Evolutionary conservation across 2,329 filamentous ascomycete genomes (phyloP).

Genomic region (Beauveria brongniartii): DNA sequence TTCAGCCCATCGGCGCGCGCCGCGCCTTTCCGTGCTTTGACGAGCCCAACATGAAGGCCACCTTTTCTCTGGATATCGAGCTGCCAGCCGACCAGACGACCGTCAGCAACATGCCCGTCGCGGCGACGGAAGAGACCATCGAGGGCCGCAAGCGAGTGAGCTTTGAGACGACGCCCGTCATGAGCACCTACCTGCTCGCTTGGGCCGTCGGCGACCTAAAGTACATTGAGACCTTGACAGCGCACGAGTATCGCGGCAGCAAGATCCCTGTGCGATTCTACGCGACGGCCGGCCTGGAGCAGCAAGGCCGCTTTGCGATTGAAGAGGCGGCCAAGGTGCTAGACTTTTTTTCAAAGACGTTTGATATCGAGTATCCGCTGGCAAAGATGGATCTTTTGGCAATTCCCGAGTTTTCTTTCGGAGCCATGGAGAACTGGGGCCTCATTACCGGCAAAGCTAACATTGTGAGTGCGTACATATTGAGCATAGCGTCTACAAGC

Average conservation of each 20-base stretch:
- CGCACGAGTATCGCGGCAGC: constrained; percentile 87
- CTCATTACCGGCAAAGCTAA: constrained; percentile 91
- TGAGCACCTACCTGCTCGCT: constrained; percentile 93
- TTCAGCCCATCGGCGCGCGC: constrained; percentile 91
- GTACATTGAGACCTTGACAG: constrained; percentile 83
- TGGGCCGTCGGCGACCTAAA: constrained; percentile 93
- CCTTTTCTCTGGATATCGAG: constrained; percentile 83
- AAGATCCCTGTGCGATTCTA: constrained; percentile 88
- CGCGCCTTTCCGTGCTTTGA: constrained; percentile 95
- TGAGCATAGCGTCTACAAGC: neutral
- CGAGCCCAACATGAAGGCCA: constrained; percentile 86
- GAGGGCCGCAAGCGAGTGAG: constrained; percentile 74
- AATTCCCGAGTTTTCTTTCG: constrained; percentile 89
- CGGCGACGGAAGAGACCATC: constrained; percentile 64
- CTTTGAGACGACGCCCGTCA: constrained; percentile 85
- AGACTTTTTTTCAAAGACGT: constrained; percentile 90
- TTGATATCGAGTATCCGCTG: constrained; percentile 64
- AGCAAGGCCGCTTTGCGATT: constrained; percentile 83
- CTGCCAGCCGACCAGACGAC: constrained; percentile 87
- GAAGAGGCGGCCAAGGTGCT: constrained; percentile 83
- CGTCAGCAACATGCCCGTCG: constrained; percentile 93
- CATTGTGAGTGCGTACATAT: neutral
- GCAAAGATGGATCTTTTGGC: constrained; percentile 60
- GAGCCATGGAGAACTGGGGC: constrained; percentile 99
- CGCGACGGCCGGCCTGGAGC: constrained; percentile 80